phyloP scores from a whole-genome alignment of 73 alveolate genomes.

The Diophrys appendiculata region DNA sequence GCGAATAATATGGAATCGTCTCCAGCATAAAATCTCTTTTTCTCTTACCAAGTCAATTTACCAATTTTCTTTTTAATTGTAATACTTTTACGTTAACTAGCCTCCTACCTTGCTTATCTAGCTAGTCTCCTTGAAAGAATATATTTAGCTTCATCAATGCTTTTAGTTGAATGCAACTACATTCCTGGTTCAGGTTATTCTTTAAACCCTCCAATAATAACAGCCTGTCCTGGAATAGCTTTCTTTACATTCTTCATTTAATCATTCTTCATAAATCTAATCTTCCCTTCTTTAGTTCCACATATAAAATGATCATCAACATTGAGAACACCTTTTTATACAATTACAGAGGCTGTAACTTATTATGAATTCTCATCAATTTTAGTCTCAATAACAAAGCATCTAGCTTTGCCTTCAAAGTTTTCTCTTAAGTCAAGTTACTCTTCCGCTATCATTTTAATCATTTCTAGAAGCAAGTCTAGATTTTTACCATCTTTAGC shows the following conservation, averaged over 20 bases:
- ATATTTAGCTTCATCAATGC: constrained; percentile 61
- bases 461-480: constrained; percentile 69
- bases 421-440: constrained; percentile 65
- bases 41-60: constrained; percentile 39
- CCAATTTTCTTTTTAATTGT: constrained; percentile 31
- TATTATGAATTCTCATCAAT: constrained; percentile 61
- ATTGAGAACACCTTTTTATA: constrained; percentile 72
- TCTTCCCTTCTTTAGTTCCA: constrained; percentile 77
- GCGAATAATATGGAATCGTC: constrained; percentile 31
- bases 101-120: constrained; percentile 26
- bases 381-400: constrained; percentile 51
- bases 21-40: constrained; percentile 44
- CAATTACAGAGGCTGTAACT: constrained; percentile 69
- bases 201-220: constrained; percentile 77
- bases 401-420: constrained; percentile 22
- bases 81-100: neutral
- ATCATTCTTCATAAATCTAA: constrained; percentile 70
- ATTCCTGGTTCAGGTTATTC: constrained; percentile 78
- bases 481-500: constrained; percentile 68
- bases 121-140: constrained; percentile 14
- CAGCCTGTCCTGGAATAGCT: constrained; percentile 84
- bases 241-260: constrained; percentile 44
- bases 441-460: constrained; percentile 58
- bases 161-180: constrained; percentile 50
- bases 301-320: constrained; percentile 71